Evolutionary conservation across 108 stramenopile genomes (phyloP).

Genomic region (Fistulifera solaris): DNA sequence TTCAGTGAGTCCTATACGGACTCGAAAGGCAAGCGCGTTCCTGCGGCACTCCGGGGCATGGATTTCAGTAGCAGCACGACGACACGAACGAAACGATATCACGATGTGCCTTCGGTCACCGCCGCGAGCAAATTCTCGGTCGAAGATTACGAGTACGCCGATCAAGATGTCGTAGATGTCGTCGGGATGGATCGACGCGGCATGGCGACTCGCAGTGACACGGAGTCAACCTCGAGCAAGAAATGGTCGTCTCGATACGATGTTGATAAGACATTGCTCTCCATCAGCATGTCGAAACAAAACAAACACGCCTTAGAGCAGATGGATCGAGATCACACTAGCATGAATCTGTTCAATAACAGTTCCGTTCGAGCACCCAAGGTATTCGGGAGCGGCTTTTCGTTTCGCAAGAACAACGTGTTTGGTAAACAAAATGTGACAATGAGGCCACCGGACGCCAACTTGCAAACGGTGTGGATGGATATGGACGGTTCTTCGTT

Average conservation of each 20-base stretch:
- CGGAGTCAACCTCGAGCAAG: slow-evolving; percentile 2
- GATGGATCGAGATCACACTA: slow-evolving; percentile 16
- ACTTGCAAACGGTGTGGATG: background rate
- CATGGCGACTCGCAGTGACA: slow-evolving; percentile 5
- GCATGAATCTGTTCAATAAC: slow-evolving; percentile 14
- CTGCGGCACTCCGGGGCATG: slow-evolving; percentile 29
- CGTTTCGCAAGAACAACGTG: slow-evolving; percentile 21
- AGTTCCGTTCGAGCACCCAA: slow-evolving; percentile 20
- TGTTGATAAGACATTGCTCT: slow-evolving; percentile 34
- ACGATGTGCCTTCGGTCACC: background rate
- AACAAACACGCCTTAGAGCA: slow-evolving; percentile 15
- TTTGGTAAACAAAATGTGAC: slow-evolving; percentile 11
- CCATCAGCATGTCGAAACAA: slow-evolving; percentile 27
- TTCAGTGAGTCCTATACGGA: background rate
- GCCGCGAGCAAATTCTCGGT: background rate
- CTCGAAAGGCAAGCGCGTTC: slow-evolving; percentile 6
- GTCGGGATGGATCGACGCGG: slow-evolving; percentile 12
- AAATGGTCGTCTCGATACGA: slow-evolving; percentile 60
- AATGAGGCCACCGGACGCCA: background rate
- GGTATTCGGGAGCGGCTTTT: slow-evolving; percentile 25
- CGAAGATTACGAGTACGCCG: slow-evolving; percentile 10
- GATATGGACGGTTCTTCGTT: slow-evolving; percentile 2
- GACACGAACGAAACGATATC: background rate
- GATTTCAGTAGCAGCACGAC: slow-evolving; percentile 7
- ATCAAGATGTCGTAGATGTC: slow-evolving; percentile 19